Evolutionary conservation across 83 land plant species (phyloP).

Genomic region (Picea abies): DNA sequence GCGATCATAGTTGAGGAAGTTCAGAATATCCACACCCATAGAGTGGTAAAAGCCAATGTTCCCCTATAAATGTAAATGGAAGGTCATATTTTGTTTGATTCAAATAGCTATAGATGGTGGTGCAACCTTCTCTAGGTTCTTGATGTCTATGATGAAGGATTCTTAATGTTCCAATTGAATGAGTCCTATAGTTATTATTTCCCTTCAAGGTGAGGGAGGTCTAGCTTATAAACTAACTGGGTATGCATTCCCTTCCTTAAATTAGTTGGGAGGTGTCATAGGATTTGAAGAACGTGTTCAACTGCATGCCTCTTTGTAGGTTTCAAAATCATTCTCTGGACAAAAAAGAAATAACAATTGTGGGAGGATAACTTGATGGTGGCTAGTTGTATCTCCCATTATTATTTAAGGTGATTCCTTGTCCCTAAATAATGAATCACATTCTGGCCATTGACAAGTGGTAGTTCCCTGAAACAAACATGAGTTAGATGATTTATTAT

Average conservation of each 20-base stretch:
- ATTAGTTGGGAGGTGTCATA: background rate
- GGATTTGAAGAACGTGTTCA: too few species aligned
- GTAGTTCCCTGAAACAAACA: too few species aligned
- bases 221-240: conserved; percentile 81
- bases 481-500: too few species aligned
- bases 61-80: conserved; percentile 75
- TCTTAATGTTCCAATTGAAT: conserved; percentile 69
- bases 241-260: conserved; percentile 40
- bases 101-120: conserved; percentile 56
- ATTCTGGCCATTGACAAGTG: too few species aligned
- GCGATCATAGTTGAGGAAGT: conserved; percentile 85
- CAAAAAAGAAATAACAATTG: too few species aligned
- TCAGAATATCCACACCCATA: conserved; percentile 74
- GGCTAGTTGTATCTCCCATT: too few species aligned
- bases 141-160: conserved; percentile 73
- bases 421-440: too few species aligned
- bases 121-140: conserved; percentile 67
- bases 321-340: too few species aligned
- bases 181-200: conserved; percentile 58
- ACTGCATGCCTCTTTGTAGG: too few species aligned
- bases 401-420: too few species aligned
- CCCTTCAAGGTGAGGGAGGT: conserved; percentile 44
- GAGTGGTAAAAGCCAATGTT: conserved; percentile 49
- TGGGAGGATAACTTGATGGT: too few species aligned
- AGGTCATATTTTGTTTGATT: conserved; percentile 64